Evolutionary conservation across 2,329 filamentous ascomycete genomes (phyloP), one percentile per base, ranked within the genome.

Genomic region (Fusarium odoratissimum): DNA sequence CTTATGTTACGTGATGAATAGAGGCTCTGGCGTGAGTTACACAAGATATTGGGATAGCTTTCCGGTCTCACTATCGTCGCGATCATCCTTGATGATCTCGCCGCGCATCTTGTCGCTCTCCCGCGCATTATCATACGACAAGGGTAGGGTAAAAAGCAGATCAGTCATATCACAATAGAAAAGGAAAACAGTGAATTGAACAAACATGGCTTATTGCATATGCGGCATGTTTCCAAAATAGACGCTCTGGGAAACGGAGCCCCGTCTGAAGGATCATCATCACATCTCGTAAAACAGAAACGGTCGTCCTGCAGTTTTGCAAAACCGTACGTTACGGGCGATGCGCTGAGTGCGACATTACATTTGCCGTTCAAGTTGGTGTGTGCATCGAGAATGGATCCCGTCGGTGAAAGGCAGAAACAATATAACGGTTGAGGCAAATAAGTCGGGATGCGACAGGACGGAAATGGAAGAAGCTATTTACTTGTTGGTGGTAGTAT

Each of bases 41-140:
- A 68, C 64, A 68, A 67, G 33, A 63, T 56, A 45, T 60, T 40
- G 28, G n/a, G 44, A 64, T 38, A 14, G 46, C 21, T 17, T 37
- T 45, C 33, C 33, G 31, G 48, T 54, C 42, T 44, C 35, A 37
- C 42, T 40, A 52, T 64, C 56, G 45, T 40, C 28, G 30, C 40
- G 17, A 61, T 38, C 21, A 54, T 30, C 61, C 46, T 46, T 54
- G 57, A 46, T 51, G 25, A 31, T 69, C 42, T 56, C 41, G 31
- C n/a, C 17, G 37, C 40, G n/a, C 28, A 56, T 46, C 56, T 12
- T 46, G 57, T 63, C 54, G 56, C 65, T 68, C 64, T 68, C 64
- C 64, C 64, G 65, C 35, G 57, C 49, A 51, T 64, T 57, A 64
- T 69, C 65, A 55, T 72, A 72, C 69, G 64, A 65, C 23, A 60